Conservation (phyloP, 805 yeast species). For the Metschnikowia gruessii region DNA sequence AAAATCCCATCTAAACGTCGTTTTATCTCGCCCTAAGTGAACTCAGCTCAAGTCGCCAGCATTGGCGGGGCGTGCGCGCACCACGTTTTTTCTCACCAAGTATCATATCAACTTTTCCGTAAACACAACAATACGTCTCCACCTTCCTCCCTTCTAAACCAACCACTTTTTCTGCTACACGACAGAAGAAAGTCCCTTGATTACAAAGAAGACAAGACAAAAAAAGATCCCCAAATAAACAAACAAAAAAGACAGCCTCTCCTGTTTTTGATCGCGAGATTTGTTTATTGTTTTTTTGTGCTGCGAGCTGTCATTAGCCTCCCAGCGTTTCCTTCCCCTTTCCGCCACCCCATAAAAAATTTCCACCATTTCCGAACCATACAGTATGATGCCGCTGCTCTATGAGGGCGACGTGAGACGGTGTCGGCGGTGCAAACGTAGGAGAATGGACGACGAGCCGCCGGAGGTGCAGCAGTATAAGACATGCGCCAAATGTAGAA, state of each 20-base stretch:
- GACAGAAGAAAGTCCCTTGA: too few relatives aligned
- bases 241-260: too few relatives aligned
- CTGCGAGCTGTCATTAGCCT: background rate
- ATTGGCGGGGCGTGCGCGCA: conserved; percentile 4
- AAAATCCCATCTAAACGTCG: too few relatives aligned
- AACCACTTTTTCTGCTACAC: background rate
- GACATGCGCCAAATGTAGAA: conserved; percentile 57
- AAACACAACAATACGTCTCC: conserved; percentile 4
- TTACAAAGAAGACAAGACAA: too few relatives aligned
- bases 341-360: background rate
- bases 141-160: background rate
- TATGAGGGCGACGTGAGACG: conserved; percentile 30
- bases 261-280: too few relatives aligned
- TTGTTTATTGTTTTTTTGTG: background rate
- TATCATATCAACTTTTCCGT: conserved; percentile 4
- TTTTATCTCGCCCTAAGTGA: too few relatives aligned
- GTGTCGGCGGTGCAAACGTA: conserved; percentile 57
- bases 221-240: too few relatives aligned
- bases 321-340: background rate
- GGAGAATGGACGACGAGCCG: conserved; percentile 54
- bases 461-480: conserved; percentile 55
- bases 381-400: conserved; percentile 19
- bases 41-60: background rate
- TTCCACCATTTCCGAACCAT: conserved; percentile 7
- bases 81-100: conserved; percentile 5